A percentile compares a stretch with the other conserved stretches of the same genome.
Conservation (phyloP, 495 filamentous ascomycete genomes). For the Collariella sp. region DNA sequence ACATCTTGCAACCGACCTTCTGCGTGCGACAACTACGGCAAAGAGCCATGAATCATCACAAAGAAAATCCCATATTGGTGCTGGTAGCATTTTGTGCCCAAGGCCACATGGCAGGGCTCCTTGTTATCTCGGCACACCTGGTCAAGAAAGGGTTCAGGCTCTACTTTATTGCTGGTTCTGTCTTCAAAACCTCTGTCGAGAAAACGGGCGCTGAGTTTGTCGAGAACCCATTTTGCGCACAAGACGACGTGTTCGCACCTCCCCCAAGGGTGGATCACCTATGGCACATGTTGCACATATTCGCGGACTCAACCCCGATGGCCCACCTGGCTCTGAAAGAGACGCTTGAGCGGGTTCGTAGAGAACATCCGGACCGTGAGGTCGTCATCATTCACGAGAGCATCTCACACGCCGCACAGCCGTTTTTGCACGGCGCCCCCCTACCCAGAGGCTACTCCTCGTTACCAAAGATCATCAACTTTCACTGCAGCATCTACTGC, state of each 20-base stretch:
- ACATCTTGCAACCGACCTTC: too few species aligned
- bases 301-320: constrained; percentile 12
- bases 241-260: background rate
- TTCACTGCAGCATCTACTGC: constrained; percentile 15
- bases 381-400: constrained; percentile 28
- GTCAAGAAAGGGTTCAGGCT: constrained; percentile 24
- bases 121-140: constrained; percentile 18
- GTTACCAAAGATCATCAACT: constrained; percentile 15
- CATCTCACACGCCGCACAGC: constrained; percentile 21
- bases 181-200: constrained; percentile 18
- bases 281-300: constrained; percentile 6
- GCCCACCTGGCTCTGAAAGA: constrained; percentile 18
- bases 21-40: background rate
- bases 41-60: background rate
- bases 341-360: constrained; percentile 18
- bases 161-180: constrained; percentile 24
- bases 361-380: constrained; percentile 14
- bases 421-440: constrained; percentile 20
- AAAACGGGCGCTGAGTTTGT: constrained; percentile 7
- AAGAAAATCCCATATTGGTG: constrained; percentile 21
- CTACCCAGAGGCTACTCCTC: constrained; percentile 10
- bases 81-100: constrained; percentile 1
- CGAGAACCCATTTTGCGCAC: constrained; percentile 6
- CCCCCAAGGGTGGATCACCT: background rate
- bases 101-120: constrained; percentile 9